A percentile compares a stretch with the other conserved stretches of the same genome.
Conservation (phyloP, 805 yeast genomes). For the Candida adriatica region DNA sequence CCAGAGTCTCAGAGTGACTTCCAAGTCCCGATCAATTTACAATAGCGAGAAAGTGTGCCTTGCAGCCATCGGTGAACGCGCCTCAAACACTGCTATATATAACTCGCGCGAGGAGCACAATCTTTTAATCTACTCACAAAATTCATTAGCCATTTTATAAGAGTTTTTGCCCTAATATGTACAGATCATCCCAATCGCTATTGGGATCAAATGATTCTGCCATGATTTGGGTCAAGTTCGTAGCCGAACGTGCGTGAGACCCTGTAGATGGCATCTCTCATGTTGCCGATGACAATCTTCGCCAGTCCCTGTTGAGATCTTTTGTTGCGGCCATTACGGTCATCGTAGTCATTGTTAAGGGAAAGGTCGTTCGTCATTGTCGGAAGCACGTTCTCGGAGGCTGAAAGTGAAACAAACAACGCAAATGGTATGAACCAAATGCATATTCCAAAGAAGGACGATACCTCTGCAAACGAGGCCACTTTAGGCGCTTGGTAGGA, state of each 20-base stretch:
- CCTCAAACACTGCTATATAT: too few relatives aligned
- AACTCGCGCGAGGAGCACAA: too few relatives aligned
- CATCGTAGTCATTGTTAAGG: constrained; percentile 23
- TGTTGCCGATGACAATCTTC: constrained; percentile 50
- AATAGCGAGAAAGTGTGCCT: too few relatives aligned
- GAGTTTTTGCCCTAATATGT: too few relatives aligned
- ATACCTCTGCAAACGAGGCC: constrained; percentile 81
- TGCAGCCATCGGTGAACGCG: too few relatives aligned
- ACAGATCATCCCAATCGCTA: too few relatives aligned
- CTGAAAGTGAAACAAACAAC: constrained; percentile 83
- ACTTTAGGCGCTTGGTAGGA: constrained; percentile 57
- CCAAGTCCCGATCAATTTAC: too few relatives aligned
- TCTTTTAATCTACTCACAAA: too few relatives aligned
- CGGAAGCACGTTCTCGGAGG: constrained; percentile 86
- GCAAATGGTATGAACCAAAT: constrained; percentile 95
- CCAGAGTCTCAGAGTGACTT: too few relatives aligned
- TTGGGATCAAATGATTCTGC: constrained; percentile 32
- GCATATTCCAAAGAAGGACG: constrained; percentile 91
- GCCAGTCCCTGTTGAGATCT: constrained; percentile 53
- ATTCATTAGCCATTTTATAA: too few relatives aligned
- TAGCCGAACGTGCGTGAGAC: constrained; percentile 54
- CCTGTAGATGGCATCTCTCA: constrained; percentile 41
- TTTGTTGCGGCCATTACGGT: constrained; percentile 27
- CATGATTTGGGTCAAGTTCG: constrained; percentile 53
- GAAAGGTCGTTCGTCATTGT: constrained; percentile 26